Base-by-base conservation (phyloP, 2,329 filamentous ascomycete species). In the Mycosphaerella arachidis region DNA sequence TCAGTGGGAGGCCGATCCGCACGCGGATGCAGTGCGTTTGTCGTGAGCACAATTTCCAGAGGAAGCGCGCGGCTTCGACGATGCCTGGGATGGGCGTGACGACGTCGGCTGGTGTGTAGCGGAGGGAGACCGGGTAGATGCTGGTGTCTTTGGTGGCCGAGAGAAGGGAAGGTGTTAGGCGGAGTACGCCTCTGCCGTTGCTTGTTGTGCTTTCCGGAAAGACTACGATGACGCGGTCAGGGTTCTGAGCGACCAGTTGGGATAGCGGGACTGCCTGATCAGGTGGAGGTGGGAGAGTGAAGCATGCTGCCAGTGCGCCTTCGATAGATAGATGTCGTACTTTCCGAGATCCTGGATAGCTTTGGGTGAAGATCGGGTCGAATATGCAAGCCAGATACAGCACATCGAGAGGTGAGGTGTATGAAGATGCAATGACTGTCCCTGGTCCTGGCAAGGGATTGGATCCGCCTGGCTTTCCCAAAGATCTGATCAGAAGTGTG, bases 121-220 rank as follows among this genome's bases (percentile, higher is more conserved):
- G 86, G 63, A 99, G 80, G 74, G 89, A 96, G 61, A 99, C 83
- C 1, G 94, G 92, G 77, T 95, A 97, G 66, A 99, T 91, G 71
- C 87, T 89, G 8, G 87, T 87, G 56, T 83, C 80, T 6, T 84
- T 73, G 0, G 87, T 85, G 0, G 85, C 84, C 16, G 86, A 83
- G 2, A 94, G 79, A 1, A 99, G 81, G 54, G 86, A 88, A 0
- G 89, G 91, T 62, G 89, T 91, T 57, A 96, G 85, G 1, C 91
- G 90, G 12, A 99, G 77, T 63, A 97, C 92, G 4, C 89, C 94
- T 67, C 90, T 88, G 63, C 93, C 93, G 72, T 99, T 99, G 48
- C 91, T 96, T 0, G 94, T 96, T 4, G 89, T 94, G 75, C 89
- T 93, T 77, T 99, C 94, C 12, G 94, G 93, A 73, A 97, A 97